Base-by-base conservation (phyloP, 441 rosid species). In the Pelargonium fulgidum region DNA sequence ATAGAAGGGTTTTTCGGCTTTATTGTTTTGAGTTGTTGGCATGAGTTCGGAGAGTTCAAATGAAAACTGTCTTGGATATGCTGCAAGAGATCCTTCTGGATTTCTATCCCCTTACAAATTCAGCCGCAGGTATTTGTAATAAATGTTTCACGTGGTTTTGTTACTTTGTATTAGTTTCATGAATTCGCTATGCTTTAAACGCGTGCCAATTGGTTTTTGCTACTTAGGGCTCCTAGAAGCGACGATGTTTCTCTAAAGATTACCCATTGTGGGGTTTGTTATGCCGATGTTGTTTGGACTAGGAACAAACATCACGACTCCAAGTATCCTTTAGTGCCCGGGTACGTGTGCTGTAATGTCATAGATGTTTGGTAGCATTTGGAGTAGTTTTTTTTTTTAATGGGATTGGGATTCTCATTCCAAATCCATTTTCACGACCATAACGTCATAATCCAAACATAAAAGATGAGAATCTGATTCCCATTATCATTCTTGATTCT, bases 211-310 rank as follows among this genome's bases (percentile, higher is more conserved):
- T 11, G 8, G 3, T 62, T 47, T 39, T 68, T n/a, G 6, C 10
- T 48, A 47, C 82, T 59, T 79, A 93, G 97, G 88, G 54, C 84
- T 50, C 71, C 85, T 48, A 76, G 83, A 54, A 81, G 29, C 9
- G 87, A 91, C 45, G 99, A 91, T 73, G 82, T 93, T 74, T 89
- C 87, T 2, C 11, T 93, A 29, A 80, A 78, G n/a, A 93, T 93
- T 68, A 93, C 96, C 0, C 96, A 93, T 69, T 93, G 96, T 74
- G 97, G 99, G 66, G 75, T 93, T 62, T 93, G 99, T 79, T 86
- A 87, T 78, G 93, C 95, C 66, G 99, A 93, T 81, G 83, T 84
- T 68, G 48, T 77, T 65, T 87, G 93, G 96, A 84, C 90, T 22
- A 79, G 82, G 76, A 93, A 91, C 84, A 56, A 69, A 70, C 78